Evolutionary conservation across 2,329 filamentous ascomycete genomes (phyloP), one percentile per base, ranked within the genome.

Genomic region (Albifimbria verrucaria): DNA sequence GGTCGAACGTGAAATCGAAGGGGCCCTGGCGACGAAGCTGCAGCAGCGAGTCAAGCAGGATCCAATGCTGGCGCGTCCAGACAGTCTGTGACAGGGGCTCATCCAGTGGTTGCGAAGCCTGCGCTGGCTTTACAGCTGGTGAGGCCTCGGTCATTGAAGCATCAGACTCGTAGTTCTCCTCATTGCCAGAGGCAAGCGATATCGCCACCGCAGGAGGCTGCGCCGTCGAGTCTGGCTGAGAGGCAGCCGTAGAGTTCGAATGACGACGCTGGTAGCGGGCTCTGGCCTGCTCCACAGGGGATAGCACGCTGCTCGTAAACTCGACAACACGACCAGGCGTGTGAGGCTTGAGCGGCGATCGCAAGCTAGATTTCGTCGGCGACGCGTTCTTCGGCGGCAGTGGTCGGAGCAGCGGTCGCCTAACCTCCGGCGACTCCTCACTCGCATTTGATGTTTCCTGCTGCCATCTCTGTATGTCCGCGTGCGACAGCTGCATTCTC

Each of bases 281-380:
- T 48, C 58, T 59, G 3, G 70, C 72, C 56, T 78, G 74, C 10
- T 74, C 71, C 1, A 72, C 59, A 1, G 78, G 77, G 3, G 77
- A 78, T 7, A 78, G 64, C 1, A 76, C 75, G 62, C 72, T 79
- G 64, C 75, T 78, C 1, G 77, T 78, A 57, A 84, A 85, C 53
- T 82, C 80, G 15, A 85, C 82, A 1, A 84, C 78, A 1, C 79
- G 76, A 4, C 82, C 82, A 1, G 79, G 80, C 2, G 79, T 83
- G 55, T 76, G 81, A 3, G 79, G 76, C 60, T 85, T 85, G 18
- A 81, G 62, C 0, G 81, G 79, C 4, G 81, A 82, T 18, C 82
- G 76, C 22, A 85, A 66, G 57, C 75, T 80, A 1, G 82, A 85
- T 61, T 85, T 85, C 9, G 67, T 72, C 0, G 82, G 81, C 1